Conservation (phyloP, 2,329 filamentous ascomycete species). For the Diaporthe citri region DNA sequence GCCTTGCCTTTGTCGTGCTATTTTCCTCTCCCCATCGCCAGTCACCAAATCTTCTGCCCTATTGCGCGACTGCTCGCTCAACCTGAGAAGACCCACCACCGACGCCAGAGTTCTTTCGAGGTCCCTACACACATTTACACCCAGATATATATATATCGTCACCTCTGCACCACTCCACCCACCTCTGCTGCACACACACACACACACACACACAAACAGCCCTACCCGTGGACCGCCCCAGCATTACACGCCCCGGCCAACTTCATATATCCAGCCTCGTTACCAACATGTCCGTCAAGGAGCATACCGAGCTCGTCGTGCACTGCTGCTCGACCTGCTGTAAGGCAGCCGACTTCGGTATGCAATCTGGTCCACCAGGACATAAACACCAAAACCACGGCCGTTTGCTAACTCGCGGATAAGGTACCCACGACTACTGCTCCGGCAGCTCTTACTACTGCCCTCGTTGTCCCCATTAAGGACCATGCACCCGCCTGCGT, state of each 20-base stretch:
- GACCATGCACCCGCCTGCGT: conserved; percentile 1
- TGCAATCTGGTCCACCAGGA: not conserved
- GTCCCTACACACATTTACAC: conserved; percentile 16
- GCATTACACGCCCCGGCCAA: not conserved
- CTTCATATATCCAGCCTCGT: not conserved
- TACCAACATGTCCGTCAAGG: conserved; percentile 56
- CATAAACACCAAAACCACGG: not conserved
- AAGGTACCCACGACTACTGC: conserved; percentile 62
- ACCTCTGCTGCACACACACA: not conserved
- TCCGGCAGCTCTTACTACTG: conserved; percentile 55
- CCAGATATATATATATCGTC: not conserved
- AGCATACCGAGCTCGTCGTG: conserved; percentile 59
- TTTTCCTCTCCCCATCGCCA: conserved; percentile 10
- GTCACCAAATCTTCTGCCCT: not conserved
- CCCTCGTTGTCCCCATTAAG: conserved; percentile 56
- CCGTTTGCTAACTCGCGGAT: conserved; percentile 5
- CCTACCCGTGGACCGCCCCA: not conserved
- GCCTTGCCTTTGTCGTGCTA: not conserved
- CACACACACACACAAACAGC: not conserved
- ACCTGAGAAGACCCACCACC: not conserved
- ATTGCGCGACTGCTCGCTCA: conserved; percentile 1
- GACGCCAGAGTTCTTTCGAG: not conserved
- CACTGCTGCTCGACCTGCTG: conserved; percentile 66
- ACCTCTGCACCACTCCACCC: conserved; percentile 2
- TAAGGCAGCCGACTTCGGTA: conserved; percentile 61